phyloP scores from a whole-genome alignment of 768 basidiomycete genomes.

The Cantharellus anzutake region DNA sequence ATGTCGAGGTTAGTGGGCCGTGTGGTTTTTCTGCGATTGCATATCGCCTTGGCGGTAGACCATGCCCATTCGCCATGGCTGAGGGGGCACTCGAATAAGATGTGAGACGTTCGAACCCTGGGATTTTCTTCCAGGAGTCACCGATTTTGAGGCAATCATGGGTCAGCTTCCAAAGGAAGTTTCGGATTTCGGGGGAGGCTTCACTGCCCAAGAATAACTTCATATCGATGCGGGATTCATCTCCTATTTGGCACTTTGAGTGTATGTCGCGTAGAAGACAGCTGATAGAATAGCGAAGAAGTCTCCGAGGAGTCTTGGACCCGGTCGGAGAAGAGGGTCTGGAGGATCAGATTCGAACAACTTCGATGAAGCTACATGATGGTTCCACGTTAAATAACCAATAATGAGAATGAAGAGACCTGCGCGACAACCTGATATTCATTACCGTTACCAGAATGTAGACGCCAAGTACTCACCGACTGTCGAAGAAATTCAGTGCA shows the following conservation, averaged over 20 bases:
- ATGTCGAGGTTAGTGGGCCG: no score
- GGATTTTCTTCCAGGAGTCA: no score
- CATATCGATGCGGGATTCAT: conserved; percentile 78
- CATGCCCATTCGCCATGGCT: no score
- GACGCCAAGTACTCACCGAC: conserved; percentile 38
- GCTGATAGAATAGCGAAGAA: conserved; percentile 71
- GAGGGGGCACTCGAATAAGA: no score
- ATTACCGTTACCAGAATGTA: neutral
- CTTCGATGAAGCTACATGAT: conserved; percentile 4
- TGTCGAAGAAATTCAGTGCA: conserved; percentile 78
- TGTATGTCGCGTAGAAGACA: conserved; percentile 73
- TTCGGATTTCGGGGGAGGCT: no score
- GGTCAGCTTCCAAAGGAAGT: no score
- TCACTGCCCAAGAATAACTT: conserved; percentile 85
- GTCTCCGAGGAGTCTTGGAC: conserved; percentile 49
- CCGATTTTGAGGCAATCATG: no score
- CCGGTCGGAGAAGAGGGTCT: neutral
- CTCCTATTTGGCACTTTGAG: conserved; percentile 69
- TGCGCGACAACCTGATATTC: conserved; percentile 14
- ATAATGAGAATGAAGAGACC: conserved; percentile 87
- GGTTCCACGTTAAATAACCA: conserved; percentile 64
- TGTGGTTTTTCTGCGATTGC: no score
- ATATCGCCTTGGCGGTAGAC: no score
- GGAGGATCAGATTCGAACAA: conserved; percentile 6
- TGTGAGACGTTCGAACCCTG: no score